Base-by-base conservation (phyloP, 805 yeast species). In the Scheffersomyces stipitis region DNA sequence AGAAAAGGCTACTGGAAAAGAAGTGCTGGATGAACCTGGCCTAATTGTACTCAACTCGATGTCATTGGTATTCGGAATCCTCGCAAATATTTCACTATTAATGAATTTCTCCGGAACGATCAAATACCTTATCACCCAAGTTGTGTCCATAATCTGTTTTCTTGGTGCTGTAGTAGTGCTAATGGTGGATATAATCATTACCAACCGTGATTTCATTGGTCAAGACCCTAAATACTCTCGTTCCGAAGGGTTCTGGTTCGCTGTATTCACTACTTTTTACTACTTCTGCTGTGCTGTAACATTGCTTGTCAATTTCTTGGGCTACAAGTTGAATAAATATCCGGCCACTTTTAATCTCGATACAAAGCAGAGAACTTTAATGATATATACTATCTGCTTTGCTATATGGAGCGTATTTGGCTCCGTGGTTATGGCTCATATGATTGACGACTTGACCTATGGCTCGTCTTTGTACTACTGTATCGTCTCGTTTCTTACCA, bases 171-270 rank as follows among this genome's bases (percentile, higher is more conserved):
- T 78, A 4, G 33, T 66, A 2, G 44, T 84, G 9, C 64, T 88
- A 24, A 37, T 83, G 34, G 66, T 66, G 0, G 80, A 75, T 2
- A 55, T 83, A 1, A 46, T 73, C 5, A 51, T 69, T 3, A 56
- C 75, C 6, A 54, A 66, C 31, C 41, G 40, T n/a, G 36, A 38
- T 3, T 49, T 50, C 26, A 37, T 40, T 30, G 51, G 47, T 15
- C 24, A 30, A 2, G 38, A 46, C 38, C 33, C 51, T 8, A 32
- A 20, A 5, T 47, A 42, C 38, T 15, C 27, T 4, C 60, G 67
- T 10, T 65, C 86, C 0, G 82, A 78, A 45, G 96, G 95, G 2
- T 88, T 76, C 54, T 88, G 90, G 89, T 83, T 73, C 57, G 95
- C 88, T 0, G 76, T 77, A 0, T 61, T 83, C 41, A 85, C 95